phyloP scores from a whole-genome alignment of 2,329 filamentous ascomycete genomes.

The Stachybotrys chartarum region DNA sequence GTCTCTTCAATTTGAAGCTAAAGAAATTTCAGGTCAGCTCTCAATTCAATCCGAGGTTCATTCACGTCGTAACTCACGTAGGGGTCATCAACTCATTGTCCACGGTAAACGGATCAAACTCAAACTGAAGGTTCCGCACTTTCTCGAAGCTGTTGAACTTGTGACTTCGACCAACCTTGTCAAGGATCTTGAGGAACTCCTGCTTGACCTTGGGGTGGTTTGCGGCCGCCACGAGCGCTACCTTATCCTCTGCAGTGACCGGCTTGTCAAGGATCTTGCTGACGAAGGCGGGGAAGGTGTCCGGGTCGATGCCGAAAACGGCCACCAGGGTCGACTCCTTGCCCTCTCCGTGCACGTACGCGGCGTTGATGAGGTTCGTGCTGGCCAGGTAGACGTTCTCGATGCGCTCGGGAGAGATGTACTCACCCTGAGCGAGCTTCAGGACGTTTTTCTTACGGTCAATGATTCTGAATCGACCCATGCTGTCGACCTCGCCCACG shows the following conservation, averaged over 20 bases:
- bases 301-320: conserved; percentile 82
- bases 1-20: conserved; percentile 55
- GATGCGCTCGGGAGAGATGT: conserved; percentile 93
- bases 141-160: conserved; percentile 92
- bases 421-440: conserved; percentile 95
- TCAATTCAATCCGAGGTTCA: background rate
- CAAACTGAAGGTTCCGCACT: conserved; percentile 65
- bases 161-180: conserved; percentile 69
- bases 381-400: conserved; percentile 90
- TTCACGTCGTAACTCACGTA: conserved; percentile 55
- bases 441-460: conserved; percentile 99
- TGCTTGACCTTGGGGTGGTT: conserved; percentile 63
- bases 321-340: conserved; percentile 75
- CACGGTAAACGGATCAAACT: conserved; percentile 84
- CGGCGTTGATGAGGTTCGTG: conserved; percentile 68
- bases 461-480: conserved; percentile 86
- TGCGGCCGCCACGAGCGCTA: conserved; percentile 59
- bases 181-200: conserved; percentile 71
- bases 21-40: conserved; percentile 4
- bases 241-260: conserved; percentile 57
- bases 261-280: conserved; percentile 65
- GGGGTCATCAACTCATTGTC: conserved; percentile 87
- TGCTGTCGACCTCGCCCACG: conserved; percentile 75
- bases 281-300: conserved; percentile 74
- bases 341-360: conserved; percentile 86